A percentile compares a stretch with the other conserved stretches of the same genome.
These are phyloP conservation scores for Agaricus sinodeliciosus DNA, from an alignment of 768 basidiomycete species.

Conservation along the genomic window DNA sequence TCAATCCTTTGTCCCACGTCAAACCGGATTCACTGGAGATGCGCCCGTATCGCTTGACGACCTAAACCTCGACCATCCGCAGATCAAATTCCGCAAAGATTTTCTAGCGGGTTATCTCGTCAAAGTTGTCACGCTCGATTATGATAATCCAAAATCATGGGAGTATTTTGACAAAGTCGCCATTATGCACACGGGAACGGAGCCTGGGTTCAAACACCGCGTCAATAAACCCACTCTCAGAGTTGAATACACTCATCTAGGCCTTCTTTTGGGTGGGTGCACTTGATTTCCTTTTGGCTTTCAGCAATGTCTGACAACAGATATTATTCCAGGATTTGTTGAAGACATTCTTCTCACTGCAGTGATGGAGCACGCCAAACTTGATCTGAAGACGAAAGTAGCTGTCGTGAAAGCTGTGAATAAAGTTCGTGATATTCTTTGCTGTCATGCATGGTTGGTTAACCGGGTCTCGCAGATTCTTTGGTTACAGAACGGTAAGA, in stretches of 20 bases:
- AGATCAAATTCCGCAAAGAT: conserved; percentile 41
- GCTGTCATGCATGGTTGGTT: background rate
- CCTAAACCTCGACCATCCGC: conserved; percentile 34
- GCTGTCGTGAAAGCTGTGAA: conserved; percentile 35
- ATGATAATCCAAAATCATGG: conserved; percentile 33
- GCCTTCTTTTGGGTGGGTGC: conserved; percentile 23
- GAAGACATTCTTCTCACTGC: conserved; percentile 36
- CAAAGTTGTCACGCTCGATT: conserved; percentile 39
- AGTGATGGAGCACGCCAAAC: conserved; percentile 32
- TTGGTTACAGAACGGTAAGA: conserved; percentile 38
- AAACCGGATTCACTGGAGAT: conserved; percentile 34
- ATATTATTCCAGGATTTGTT: conserved; percentile 28
- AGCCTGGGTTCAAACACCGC: background rate
- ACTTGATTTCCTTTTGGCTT: background rate
- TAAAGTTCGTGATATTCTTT: conserved; percentile 27
- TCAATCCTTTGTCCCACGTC: conserved; percentile 28
- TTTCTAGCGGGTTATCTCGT: conserved; percentile 26
- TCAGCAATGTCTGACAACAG: background rate
- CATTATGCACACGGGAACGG: conserved; percentile 39
- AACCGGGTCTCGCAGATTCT: conserved; percentile 24
- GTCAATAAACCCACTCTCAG: conserved; percentile 24
- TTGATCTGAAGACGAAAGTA: conserved; percentile 29
- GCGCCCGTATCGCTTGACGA: conserved; percentile 31
- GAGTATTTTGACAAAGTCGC: conserved; percentile 43
- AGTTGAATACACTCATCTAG: conserved; percentile 34